Conservation (phyloP, 176 grass and related monocot species). For the Luzula sylvatica region DNA sequence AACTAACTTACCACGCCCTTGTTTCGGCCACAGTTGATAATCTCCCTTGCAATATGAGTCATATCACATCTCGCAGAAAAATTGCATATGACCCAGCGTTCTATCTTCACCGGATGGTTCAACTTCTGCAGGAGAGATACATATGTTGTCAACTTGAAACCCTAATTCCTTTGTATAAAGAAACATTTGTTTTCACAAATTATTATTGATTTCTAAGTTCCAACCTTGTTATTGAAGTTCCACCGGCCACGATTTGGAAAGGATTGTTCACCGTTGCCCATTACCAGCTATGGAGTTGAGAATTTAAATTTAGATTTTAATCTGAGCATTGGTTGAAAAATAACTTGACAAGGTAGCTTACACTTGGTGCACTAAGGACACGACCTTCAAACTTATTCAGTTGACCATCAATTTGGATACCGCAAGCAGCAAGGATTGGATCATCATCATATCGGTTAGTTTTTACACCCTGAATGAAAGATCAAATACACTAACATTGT, state of each 20-base stretch:
- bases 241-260: conserved; percentile 55
- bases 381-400: conserved; percentile 59
- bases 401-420: conserved; percentile 42
- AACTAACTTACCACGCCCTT: conserved; percentile 84
- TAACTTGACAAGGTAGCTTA: conserved; percentile 13
- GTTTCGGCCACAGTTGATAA: conserved; percentile 67
- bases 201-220: conserved; percentile 4
- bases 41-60: conserved; percentile 65
- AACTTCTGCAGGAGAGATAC: conserved; percentile 37
- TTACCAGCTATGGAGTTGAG: conserved; percentile 27
- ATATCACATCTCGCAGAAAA: conserved; percentile 88
- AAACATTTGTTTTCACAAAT: conserved; percentile 20
- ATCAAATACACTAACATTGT: too few species aligned
- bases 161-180: not conserved
- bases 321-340: not conserved
- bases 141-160: not conserved
- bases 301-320: conserved; percentile 6
- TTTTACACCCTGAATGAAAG: conserved; percentile 36
- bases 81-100: conserved; percentile 79
- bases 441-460: conserved; percentile 51
- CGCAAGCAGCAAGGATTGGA: conserved; percentile 52
- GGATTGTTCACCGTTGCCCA: conserved; percentile 58
- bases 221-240: conserved; percentile 93
- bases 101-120: conserved; percentile 48
- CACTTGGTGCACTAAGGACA: conserved; percentile 59